Conservation (phyloP, 225 moss, liverwort and hornwort genomes). For the Bryoerythrophyllum caledonicum region DNA sequence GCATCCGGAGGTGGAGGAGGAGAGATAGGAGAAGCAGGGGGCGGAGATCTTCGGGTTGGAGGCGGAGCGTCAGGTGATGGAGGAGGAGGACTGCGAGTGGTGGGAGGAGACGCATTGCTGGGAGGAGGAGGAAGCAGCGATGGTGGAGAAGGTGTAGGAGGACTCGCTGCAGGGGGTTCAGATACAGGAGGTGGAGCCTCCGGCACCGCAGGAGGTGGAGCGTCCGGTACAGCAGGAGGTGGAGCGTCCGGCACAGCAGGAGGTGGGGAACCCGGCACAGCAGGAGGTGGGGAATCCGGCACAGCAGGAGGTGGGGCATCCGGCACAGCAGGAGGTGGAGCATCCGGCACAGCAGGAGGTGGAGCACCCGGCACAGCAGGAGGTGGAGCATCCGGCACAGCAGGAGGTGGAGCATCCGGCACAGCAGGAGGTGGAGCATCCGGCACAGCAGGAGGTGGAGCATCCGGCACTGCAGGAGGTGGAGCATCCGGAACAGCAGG, state of each 20-base stretch:
- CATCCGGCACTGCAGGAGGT: conserved; percentile 7
- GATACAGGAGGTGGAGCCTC: neutral
- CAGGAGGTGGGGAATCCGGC: conserved; percentile 18
- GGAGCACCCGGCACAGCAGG: neutral
- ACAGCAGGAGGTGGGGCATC: conserved; percentile 1
- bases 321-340: conserved; percentile 19
- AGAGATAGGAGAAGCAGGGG: conserved; percentile 8
- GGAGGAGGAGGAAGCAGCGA: neutral
- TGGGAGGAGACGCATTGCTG: neutral
- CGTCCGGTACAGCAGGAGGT: conserved; percentile 12
- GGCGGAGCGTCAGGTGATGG: neutral
- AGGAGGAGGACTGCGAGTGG: neutral
- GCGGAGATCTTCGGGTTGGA: neutral
- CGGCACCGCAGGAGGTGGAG: neutral
- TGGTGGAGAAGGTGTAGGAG: neutral
- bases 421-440: conserved; percentile 3
- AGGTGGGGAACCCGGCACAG: neutral
- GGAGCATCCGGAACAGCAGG: conserved; percentile 1
- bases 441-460: conserved; percentile 10
- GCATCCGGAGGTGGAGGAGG: conserved; percentile 10
- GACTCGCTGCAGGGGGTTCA: neutral
- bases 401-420: conserved; percentile 16
- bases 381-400: conserved; percentile 1
- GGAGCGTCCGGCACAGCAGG: neutral
- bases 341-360: neutral